Base-by-base conservation (phyloP, 495 filamentous ascomycete species). In the Penicillium daleae region DNA sequence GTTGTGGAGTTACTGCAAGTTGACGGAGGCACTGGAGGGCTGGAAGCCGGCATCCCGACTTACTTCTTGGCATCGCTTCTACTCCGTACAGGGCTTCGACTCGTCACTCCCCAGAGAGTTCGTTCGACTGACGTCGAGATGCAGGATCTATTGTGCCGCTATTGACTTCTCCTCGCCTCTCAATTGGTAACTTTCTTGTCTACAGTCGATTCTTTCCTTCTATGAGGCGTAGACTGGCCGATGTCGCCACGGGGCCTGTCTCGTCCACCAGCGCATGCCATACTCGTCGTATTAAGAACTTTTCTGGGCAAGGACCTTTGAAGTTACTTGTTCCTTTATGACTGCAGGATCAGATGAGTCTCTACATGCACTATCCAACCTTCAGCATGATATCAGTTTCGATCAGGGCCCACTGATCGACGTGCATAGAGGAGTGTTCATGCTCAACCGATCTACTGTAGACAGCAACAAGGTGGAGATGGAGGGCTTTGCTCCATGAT, bases 41-140 rank as follows among this genome's bases (percentile, higher is more conserved):
- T 54, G 8, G 49, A 9, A 22, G 29, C 71, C 66, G 66, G 68
- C 65, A 70, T 71, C 63, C 68, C 70, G 66, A 64, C 40, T 8
- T 17, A 5, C 22, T 12, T n/a, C 61, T 65, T 68, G 57, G 66
- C 57, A 55, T 33, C 55, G 19, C n/a, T 33, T 31, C 40, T 9
- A 29, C 10, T n/a, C n/a, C n/a, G n/a, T n/a, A n/a, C n/a, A 33
- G 17, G 42, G 21, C 26, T 29, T 15, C 13, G 24, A 27, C 8
- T 44, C 17, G 29, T 19, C 4, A 9, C 10, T 24, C 46, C 24
- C 46, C 12, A 10, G 46, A 6, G 46, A 50, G 46, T 50, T 50
- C 26, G 46, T 50, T 29, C 4, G 15, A 49, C 21, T 62, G 42
- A 56, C 42, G 39, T 55, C 50, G 40, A 51, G n/a, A 56, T 56